These are phyloP conservation scores for Diplodia sapinea DNA, from an alignment of 2,329 filamentous ascomycete genomes.

Conservation along the genomic window DNA sequence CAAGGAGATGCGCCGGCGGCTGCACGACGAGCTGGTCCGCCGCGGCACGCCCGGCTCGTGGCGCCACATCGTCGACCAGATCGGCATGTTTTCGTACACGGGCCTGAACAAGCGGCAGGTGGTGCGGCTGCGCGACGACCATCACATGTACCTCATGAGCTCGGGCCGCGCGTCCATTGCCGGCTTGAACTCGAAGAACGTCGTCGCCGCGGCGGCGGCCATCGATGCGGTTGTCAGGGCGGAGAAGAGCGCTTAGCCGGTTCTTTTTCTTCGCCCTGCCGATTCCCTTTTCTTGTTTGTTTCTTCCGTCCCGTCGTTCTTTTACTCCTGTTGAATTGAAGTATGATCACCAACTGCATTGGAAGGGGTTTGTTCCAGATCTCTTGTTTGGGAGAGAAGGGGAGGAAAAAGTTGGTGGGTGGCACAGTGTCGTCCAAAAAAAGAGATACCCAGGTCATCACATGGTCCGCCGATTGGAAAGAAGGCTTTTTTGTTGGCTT, in stretches of 20 bases:
- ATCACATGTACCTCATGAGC: constrained; percentile 47
- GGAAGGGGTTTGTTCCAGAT: constrained; percentile 26
- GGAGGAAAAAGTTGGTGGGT: neutral
- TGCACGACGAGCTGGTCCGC: constrained; percentile 38
- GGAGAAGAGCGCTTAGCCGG: neutral
- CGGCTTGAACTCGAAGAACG: constrained; percentile 31
- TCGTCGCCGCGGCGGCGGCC: constrained; percentile 30
- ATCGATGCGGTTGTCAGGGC: constrained; percentile 33
- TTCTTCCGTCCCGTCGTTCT: neutral
- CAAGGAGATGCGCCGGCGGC: constrained; percentile 39
- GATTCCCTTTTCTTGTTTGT: neutral
- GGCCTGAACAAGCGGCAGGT: constrained; percentile 45
- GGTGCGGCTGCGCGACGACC: constrained; percentile 38
- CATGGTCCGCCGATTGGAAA: constrained; percentile 13
- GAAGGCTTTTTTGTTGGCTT: neutral
- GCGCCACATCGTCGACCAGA: constrained; percentile 44
- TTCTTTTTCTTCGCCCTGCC: neutral
- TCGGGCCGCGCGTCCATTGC: constrained; percentile 45
- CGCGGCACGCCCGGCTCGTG: constrained; percentile 40
- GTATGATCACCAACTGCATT: constrained; percentile 25
- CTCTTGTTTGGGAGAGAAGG: neutral
- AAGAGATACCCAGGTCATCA: constrained; percentile 27
- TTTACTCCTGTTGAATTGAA: neutral
- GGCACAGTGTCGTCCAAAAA: neutral
- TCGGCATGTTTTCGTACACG: constrained; percentile 52